A percentile compares a stretch with the other conserved stretches of the same genome.
Evolutionary conservation across 2,329 filamentous ascomycete genomes (phyloP).

Genomic region (Aspergillus sp.): DNA sequence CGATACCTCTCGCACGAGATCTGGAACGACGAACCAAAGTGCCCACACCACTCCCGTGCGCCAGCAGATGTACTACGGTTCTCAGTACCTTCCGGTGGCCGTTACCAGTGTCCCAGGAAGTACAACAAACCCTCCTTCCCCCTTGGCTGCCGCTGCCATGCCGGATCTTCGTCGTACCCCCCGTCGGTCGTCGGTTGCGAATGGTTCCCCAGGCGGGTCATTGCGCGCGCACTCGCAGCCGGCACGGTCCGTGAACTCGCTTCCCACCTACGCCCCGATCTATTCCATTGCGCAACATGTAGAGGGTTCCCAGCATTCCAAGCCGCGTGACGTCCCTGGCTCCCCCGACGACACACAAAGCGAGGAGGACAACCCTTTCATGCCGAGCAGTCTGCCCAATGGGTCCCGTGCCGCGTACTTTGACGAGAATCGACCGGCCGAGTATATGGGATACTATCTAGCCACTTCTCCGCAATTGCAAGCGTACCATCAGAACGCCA

Average conservation of each 20-base stretch:
- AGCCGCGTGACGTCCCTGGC: slow-evolving; percentile 31
- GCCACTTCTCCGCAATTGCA: slow-evolving; percentile 45
- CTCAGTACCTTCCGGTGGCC: slow-evolving; percentile 38
- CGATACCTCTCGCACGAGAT: slow-evolving; percentile 37
- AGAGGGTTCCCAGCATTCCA: slow-evolving; percentile 30
- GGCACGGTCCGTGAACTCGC: slow-evolving; percentile 43
- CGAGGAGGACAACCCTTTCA: slow-evolving; percentile 32
- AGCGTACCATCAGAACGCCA: slow-evolving; percentile 39
- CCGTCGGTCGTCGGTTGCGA: slow-evolving; percentile 45
- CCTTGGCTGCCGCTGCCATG: slow-evolving; percentile 37
- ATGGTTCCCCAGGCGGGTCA: slow-evolving; percentile 42
- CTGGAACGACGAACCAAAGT: slow-evolving; percentile 38
- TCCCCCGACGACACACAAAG: slow-evolving; percentile 34
- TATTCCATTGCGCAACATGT: slow-evolving; percentile 32
- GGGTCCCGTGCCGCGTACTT: slow-evolving; percentile 32
- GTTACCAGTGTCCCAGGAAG: slow-evolving; percentile 36
- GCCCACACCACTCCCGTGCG: slow-evolving; percentile 32
- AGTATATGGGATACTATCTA: slow-evolving; percentile 49
- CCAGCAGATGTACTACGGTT: slow-evolving; percentile 36
- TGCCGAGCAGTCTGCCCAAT: slow-evolving; percentile 34
- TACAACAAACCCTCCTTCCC: slow-evolving; percentile 48
- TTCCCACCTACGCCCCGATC: slow-evolving; percentile 33
- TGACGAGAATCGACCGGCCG: slow-evolving; percentile 41
- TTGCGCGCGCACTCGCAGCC: slow-evolving; percentile 52
- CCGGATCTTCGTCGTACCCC: slow-evolving; percentile 47